These are phyloP conservation scores for Coccomyxa sp. DNA, from an alignment of 139 green algal species.

Conservation along the genomic window DNA sequence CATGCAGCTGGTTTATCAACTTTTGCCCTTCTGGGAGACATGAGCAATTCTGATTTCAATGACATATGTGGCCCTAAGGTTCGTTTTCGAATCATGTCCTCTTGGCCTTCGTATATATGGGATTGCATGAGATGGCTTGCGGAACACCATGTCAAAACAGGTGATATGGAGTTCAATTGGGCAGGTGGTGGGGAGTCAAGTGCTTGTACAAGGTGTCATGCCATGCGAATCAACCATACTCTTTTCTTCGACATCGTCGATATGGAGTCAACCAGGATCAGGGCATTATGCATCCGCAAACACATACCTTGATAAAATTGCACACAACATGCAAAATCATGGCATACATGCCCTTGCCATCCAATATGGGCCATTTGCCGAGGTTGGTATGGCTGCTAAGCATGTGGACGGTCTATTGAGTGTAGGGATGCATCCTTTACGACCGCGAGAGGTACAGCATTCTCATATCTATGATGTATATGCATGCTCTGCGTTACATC, in stretches of 20 bases:
- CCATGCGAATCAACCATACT: neutral
- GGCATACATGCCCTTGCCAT: slow-evolving; percentile 18
- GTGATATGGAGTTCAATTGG: no score
- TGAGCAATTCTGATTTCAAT: slow-evolving; percentile 4
- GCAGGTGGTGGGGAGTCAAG: slow-evolving; percentile 6
- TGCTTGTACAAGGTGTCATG: neutral
- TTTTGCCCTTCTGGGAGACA: slow-evolving; percentile 22
- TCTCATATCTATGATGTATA: no score
- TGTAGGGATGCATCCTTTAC: slow-evolving; percentile 8
- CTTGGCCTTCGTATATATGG: no score
- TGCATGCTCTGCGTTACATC: no score
- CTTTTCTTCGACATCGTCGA: slow-evolving; percentile 33
- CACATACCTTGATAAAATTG: slow-evolving; percentile 16
- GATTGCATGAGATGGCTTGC: neutral
- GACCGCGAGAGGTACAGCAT: slow-evolving; percentile 5
- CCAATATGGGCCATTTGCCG: slow-evolving; percentile 31
- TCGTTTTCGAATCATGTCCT: no score
- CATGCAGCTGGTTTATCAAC: slow-evolving; percentile 31
- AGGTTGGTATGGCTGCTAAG: slow-evolving; percentile 24
- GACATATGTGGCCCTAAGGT: neutral
- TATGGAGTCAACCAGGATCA: slow-evolving; percentile 35
- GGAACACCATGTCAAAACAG: neutral
- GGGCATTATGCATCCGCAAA: slow-evolving; percentile 38
- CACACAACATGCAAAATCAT: neutral
- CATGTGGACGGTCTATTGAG: slow-evolving; percentile 9